Evolutionary conservation across 148 eudicot genomes (phyloP).

Genomic region (Chenopodium formosanum): DNA sequence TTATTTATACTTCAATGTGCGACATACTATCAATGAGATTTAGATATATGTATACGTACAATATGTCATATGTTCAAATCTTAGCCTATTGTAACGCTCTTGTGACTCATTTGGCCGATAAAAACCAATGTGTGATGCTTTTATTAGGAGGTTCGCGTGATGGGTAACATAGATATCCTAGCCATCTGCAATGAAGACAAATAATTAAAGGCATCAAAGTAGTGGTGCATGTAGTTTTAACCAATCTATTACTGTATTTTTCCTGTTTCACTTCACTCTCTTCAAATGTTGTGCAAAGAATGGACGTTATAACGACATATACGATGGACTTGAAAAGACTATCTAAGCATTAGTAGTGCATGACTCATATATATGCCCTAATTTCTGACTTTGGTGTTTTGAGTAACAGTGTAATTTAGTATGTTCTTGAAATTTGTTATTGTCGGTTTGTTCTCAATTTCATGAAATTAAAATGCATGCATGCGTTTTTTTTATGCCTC

Average conservation of each 20-base stretch:
- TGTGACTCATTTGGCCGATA: no score
- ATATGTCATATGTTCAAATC: no score
- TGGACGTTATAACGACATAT: conserved; percentile 24
- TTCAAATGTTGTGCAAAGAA: conserved; percentile 14
- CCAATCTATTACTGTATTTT: background rate
- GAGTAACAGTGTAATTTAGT: background rate
- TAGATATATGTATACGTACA: no score
- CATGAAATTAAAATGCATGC: background rate
- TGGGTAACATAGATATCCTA: conserved; percentile 6
- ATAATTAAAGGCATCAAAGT: background rate
- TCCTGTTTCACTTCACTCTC: background rate
- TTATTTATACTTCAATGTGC: no score
- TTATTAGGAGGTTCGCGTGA: background rate
- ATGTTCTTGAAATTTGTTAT: conserved; percentile 18
- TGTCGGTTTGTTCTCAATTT: background rate
- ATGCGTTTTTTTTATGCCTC: background rate
- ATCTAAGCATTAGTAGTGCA: background rate
- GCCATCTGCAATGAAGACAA: background rate
- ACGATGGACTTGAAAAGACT: conserved; percentile 19
- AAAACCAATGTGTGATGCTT: no score
- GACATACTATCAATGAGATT: no score
- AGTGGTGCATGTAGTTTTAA: background rate
- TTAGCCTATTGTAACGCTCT: no score
- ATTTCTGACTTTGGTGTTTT: background rate
- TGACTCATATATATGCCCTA: conserved; percentile 7